phyloP scores from a whole-genome alignment of 768 basidiomycete species.

The Leccinum aurantiacum region DNA sequence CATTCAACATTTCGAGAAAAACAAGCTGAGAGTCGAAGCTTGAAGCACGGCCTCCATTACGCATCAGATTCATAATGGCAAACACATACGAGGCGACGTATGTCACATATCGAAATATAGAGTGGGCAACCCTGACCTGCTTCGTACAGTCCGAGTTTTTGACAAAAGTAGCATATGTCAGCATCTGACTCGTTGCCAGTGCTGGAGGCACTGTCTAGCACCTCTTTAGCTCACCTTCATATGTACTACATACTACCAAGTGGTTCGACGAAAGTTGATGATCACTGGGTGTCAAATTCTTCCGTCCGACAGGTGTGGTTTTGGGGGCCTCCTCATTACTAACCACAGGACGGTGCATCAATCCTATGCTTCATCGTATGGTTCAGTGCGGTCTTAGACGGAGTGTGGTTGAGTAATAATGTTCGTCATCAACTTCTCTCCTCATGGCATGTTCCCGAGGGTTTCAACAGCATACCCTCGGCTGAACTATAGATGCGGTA shows the following conservation, averaged over 20 bases:
- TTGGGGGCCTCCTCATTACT: background rate
- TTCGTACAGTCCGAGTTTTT: background rate
- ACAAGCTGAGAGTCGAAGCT: background rate
- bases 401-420: background rate
- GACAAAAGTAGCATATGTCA: too few species aligned
- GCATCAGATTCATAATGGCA: background rate
- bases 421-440: background rate
- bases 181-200: too few species aligned
- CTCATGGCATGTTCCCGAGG: background rate
- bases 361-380: background rate
- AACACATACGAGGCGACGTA: background rate
- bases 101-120: background rate
- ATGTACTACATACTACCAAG: background rate
- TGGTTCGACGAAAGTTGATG: background rate
- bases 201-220: too few species aligned
- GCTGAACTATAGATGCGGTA: conserved; percentile 13
- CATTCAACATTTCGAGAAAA: background rate
- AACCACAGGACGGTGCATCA: background rate
- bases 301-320: background rate
- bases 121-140: background rate
- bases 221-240: too few species aligned
- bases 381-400: background rate
- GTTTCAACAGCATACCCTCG: background rate
- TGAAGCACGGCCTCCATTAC: background rate
- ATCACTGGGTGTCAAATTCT: background rate